A percentile compares a stretch with the other conserved stretches of the same genome.
Conservation (phyloP, 169 alveolate genomes). For the Babesia ovata region DNA sequence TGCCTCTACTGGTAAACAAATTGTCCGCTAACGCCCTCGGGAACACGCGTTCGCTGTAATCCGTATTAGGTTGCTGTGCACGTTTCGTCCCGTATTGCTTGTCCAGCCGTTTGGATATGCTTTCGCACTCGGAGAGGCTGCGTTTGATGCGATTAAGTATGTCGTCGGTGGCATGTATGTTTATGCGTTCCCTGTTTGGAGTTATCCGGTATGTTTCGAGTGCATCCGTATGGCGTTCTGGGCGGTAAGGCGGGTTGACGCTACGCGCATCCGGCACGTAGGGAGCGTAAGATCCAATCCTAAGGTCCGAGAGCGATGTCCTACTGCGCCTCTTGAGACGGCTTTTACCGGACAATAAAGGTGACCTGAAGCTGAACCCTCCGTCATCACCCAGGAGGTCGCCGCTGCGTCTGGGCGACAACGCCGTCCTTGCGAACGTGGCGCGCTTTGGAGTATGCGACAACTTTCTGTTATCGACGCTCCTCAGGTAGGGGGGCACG, state of each 20-base stretch:
- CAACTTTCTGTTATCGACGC: constrained; percentile 20
- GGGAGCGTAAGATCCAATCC: constrained; percentile 28
- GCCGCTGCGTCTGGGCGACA: constrained; percentile 10
- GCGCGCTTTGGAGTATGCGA: constrained; percentile 36
- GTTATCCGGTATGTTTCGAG: background rate
- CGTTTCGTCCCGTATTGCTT: constrained; percentile 31
- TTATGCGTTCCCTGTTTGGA: constrained; percentile 5
- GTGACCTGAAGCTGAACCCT: constrained; percentile 20
- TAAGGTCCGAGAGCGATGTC: constrained; percentile 24
- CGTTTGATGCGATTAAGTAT: constrained; percentile 49
- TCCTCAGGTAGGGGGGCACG: constrained; percentile 36
- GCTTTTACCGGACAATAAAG: constrained; percentile 1
- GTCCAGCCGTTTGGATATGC: constrained; percentile 31
- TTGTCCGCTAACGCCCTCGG: constrained; percentile 42
- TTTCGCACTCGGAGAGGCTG: constrained; percentile 40
- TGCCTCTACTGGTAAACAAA: constrained; percentile 15
- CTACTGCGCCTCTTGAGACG: constrained; percentile 14
- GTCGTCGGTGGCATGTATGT: constrained; percentile 50
- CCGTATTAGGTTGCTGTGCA: constrained; percentile 1
- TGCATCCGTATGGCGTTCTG: background rate
- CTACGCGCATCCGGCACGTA: background rate
- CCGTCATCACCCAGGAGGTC: constrained; percentile 9
- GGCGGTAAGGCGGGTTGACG: background rate
- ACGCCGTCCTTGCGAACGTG: background rate
- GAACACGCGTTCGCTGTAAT: constrained; percentile 42